These are phyloP conservation scores for Mortierella sp. DNA, from an alignment of 371 early-diverging fungal genomes.

Conservation along the genomic window DNA sequence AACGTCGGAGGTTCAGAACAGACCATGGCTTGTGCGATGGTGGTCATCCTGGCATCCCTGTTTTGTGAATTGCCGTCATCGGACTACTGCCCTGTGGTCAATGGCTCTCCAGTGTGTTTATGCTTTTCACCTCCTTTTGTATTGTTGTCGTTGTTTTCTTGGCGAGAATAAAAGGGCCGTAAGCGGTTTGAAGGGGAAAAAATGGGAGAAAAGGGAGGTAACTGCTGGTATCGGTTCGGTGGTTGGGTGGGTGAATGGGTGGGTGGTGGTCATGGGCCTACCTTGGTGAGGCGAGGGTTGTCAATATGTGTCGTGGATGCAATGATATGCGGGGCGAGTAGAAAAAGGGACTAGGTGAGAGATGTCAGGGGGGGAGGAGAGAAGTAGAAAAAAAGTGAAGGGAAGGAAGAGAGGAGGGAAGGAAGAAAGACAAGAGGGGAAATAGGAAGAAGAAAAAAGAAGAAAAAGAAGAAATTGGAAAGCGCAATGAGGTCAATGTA, in stretches of 20 bases:
- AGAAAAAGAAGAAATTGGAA: slow-evolving; percentile 1
- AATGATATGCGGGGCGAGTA: slow-evolving; percentile 14
- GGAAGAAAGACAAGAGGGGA: not conserved
- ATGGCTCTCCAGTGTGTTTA: not conserved
- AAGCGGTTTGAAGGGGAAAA: too few relatives aligned
- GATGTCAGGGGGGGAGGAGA: slow-evolving; percentile 1
- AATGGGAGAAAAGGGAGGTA: not conserved
- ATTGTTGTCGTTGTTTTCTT: not conserved
- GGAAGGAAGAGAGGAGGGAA: slow-evolving; percentile 2
- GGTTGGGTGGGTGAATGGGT: not conserved
- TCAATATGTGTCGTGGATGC: slow-evolving; percentile 3
- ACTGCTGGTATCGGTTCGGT: not conserved
- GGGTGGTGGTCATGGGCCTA: not conserved
- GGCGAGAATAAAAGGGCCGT: not conserved
- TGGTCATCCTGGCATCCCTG: slow-evolving; percentile 8
- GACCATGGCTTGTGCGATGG: slow-evolving; percentile 45
- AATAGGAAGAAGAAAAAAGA: slow-evolving; percentile 1
- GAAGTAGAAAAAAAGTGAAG: slow-evolving; percentile 10
- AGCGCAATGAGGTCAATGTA: not conserved
- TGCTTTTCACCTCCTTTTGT: not conserved
- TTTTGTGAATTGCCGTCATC: slow-evolving; percentile 4
- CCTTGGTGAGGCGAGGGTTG: slow-evolving; percentile 6
- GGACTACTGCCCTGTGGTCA: not conserved
- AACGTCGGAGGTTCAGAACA: slow-evolving; percentile 28
- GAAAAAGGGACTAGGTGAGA: not conserved